Percentiles rank a stretch among this genome's conserved stretches.
Conservation (phyloP, 768 basidiomycete species). For the Suillus luteus region DNA sequence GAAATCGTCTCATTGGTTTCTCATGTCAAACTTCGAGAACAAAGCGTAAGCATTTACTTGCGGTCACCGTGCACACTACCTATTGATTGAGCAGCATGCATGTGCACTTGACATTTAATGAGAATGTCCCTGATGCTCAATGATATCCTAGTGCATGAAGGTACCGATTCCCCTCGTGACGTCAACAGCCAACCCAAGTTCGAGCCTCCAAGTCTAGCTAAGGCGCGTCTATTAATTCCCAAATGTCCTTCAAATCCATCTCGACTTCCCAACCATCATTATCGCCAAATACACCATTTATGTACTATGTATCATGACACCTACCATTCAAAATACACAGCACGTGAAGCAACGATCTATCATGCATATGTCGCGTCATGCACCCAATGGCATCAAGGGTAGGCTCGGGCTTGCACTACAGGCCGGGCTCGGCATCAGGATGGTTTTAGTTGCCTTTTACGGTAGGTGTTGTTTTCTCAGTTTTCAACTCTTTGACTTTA, state of each 20-base stretch:
- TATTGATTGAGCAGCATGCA: background rate
- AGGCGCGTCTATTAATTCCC: no score
- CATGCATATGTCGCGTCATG: no score
- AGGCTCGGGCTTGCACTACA: background rate
- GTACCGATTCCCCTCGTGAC: no score
- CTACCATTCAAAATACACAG: no score
- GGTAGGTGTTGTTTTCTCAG: background rate
- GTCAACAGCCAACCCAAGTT: no score
- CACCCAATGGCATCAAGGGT: background rate
- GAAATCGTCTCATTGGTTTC: background rate
- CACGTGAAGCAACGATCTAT: background rate
- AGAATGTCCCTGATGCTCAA: no score
- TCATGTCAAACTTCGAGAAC: background rate
- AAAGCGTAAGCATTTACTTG: background rate
- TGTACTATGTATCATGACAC: no score
- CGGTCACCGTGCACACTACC: background rate
- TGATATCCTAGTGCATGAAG: no score
- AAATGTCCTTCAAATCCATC: no score
- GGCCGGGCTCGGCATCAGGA: background rate
- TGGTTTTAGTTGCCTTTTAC: background rate
- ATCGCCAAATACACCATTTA: no score
- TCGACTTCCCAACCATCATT: no score
- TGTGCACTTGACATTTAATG: background rate
- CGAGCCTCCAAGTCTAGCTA: no score
- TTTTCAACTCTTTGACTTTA: background rate